Evolutionary conservation across 208 protist species (phyloP), one percentile per base, ranked within the genome.

Genomic region (Balamuthia mandrillaris): DNA sequence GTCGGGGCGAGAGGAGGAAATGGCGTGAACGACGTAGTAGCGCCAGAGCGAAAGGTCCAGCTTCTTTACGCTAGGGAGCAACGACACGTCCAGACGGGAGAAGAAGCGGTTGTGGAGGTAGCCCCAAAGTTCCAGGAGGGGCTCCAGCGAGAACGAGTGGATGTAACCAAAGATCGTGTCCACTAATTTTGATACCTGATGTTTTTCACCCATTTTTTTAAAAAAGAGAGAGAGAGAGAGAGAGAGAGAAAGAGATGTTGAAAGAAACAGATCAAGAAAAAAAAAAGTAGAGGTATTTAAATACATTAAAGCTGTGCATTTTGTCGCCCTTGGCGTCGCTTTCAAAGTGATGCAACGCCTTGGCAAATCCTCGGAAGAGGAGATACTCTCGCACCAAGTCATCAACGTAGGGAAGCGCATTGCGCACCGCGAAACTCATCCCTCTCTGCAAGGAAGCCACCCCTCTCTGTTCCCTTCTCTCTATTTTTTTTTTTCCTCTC

Each of bases 41-140:
- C 66, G 66, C 18, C 66, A 45, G 6, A 75, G 24, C 4, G 66
- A 75, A n/a, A 75, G 14, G 31, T 45, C 42, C 66, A 75, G 47
- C 42, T 75, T 75, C 18, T 45, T 39, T 14, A 75, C 27, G 12
- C 42, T 45, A 1, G 66, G 42, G 1, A 29, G 42, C 21, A 75
- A 33, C 12, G 66, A 54, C 31, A 47, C 72, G 6, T 29, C 39
- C 29, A 39, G 72, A n/a, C 51, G 51, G 27, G 47, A 21, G 51
- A 81, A 81, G 72, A 81, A 81, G 16, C 72, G 72, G 31, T 24
- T 39, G 12, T 81, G 35, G 51, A 81, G 72, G 51, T 81, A 81
- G 0, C 33, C 7, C 72, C 72, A 81, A 21, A 81, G 35, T 35
- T 56, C 44, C 51, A 49, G 49, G 6, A 81, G 44, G 35, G 41